phyloP scores from a whole-genome alignment of 345 rosid genomes.

The Linum lewisii region DNA sequence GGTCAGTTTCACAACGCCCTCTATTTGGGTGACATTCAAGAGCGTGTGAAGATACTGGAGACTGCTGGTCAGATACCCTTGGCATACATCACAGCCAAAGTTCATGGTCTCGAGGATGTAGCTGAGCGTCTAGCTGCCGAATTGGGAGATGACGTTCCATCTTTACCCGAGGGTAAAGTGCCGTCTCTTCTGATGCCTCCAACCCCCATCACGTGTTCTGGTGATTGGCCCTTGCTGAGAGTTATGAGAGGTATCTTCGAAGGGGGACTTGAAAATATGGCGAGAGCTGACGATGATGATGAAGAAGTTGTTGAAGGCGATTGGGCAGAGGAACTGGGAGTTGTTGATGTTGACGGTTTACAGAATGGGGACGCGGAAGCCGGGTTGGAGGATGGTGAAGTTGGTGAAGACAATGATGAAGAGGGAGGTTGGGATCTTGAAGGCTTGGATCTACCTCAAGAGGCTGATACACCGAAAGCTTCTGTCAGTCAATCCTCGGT shows the following conservation, averaged over 20 bases:
- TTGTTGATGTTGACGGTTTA: slow-evolving; percentile 53
- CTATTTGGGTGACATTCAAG: slow-evolving; percentile 79
- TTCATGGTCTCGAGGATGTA: slow-evolving; percentile 65
- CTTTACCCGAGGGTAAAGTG: slow-evolving; percentile 58
- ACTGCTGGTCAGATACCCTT: slow-evolving; percentile 88
- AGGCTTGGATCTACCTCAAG: slow-evolving; percentile 83
- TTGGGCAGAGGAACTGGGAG: slow-evolving; percentile 83
- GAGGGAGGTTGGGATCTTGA: slow-evolving; percentile 96
- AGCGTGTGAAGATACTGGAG: slow-evolving; percentile 84
- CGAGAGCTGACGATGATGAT: slow-evolving; percentile 43
- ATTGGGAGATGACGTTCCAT: slow-evolving; percentile 64
- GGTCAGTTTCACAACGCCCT: slow-evolving; percentile 94
- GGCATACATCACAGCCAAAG: slow-evolving; percentile 74
- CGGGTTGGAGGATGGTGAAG: slow-evolving; percentile 52
- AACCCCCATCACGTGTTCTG: slow-evolving; percentile 61
- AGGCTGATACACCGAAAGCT: slow-evolving; percentile 66
- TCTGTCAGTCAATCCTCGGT: slow-evolving; percentile 47
- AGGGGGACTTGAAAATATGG: slow-evolving; percentile 63
- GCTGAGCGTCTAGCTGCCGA: slow-evolving; percentile 65
- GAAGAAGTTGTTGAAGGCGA: slow-evolving; percentile 65
- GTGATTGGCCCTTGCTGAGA: slow-evolving; percentile 96
- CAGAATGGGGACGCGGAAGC: slow-evolving; percentile 52
- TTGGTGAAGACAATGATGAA: slow-evolving; percentile 53
- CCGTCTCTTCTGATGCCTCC: slow-evolving; percentile 81
- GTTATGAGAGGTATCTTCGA: slow-evolving; percentile 91